A percentile compares a stretch with the other conserved stretches of the same genome.
Conservation (phyloP, 306 rosid genomes). For the Prinsepia uniflora region DNA sequence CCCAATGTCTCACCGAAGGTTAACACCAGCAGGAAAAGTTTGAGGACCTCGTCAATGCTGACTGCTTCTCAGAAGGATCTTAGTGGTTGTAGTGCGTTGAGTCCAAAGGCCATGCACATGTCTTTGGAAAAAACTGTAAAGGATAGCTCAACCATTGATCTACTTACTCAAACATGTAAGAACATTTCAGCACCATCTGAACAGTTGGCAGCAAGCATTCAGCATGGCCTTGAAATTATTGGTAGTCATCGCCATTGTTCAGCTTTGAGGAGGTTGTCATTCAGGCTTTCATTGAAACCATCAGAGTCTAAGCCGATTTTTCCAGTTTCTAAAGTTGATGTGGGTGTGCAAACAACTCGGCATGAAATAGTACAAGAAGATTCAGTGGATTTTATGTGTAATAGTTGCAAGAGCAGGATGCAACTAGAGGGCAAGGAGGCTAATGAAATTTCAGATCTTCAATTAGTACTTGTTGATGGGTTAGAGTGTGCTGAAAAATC, state of each 20-base stretch:
- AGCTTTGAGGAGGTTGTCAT: slow-evolving; percentile 64
- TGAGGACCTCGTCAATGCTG: slow-evolving; percentile 66
- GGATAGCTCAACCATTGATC: slow-evolving; percentile 32
- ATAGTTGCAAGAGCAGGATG: slow-evolving; percentile 57
- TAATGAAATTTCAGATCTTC: slow-evolving; percentile 52
- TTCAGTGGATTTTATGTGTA: slow-evolving; percentile 49
- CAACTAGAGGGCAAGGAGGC: slow-evolving; percentile 49
- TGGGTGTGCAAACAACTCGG: slow-evolving; percentile 76
- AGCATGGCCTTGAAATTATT: slow-evolving; percentile 81
- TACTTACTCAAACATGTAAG: slow-evolving; percentile 45
- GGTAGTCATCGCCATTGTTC: slow-evolving; percentile 59
- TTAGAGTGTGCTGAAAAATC: slow-evolving; percentile 60
- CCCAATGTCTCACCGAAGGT: slow-evolving; percentile 87
- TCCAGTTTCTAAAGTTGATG: slow-evolving; percentile 58
- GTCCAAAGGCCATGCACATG: slow-evolving; percentile 27
- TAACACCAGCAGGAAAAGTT: slow-evolving; percentile 80
- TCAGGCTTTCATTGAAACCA: slow-evolving; percentile 68
- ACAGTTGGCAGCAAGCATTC: slow-evolving; percentile 88
- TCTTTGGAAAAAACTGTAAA: slow-evolving; percentile 33
- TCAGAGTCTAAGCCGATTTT: slow-evolving; percentile 49
- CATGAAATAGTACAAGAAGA: slow-evolving; percentile 44
- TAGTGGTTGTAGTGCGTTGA: slow-evolving; percentile 34
- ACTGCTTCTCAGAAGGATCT: slow-evolving; percentile 69
- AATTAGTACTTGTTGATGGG: slow-evolving; percentile 67
- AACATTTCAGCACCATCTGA: slow-evolving; percentile 51